phyloP scores from a whole-genome alignment of 805 yeast species.

The Wickerhamomyces pijperi region DNA sequence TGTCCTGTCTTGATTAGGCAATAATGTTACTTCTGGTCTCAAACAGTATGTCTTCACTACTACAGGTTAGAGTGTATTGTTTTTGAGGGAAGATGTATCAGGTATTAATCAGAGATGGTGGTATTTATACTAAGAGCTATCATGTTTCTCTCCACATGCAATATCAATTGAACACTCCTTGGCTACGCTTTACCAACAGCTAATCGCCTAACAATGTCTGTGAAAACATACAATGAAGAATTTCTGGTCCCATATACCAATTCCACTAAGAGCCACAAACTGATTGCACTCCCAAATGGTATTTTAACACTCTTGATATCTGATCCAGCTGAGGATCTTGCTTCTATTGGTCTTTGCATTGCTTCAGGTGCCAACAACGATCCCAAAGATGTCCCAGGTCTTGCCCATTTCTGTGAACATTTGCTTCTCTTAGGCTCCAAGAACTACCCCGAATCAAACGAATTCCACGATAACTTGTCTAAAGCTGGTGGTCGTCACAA shows the following conservation, averaged over 20 bases:
- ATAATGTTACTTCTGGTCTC: not conserved
- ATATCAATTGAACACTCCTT: too few relatives aligned
- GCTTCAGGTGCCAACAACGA: conserved; percentile 77
- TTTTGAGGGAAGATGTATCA: not conserved
- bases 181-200: too few relatives aligned
- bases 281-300: conserved; percentile 55
- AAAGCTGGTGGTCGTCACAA: conserved; percentile 47
- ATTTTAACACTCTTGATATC: conserved; percentile 58
- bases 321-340: conserved; percentile 55
- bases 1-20: not conserved
- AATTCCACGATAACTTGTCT: conserved; percentile 31
- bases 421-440: conserved; percentile 48
- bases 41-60: not conserved
- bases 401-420: conserved; percentile 89
- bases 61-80: too few relatives aligned
- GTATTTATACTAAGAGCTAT: conserved; percentile 2
- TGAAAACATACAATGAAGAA: conserved; percentile 11
- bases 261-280: conserved; percentile 29
- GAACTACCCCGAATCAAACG: conserved; percentile 35
- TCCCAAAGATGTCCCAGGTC: conserved; percentile 57
- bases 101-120: not conserved
- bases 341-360: conserved; percentile 65
- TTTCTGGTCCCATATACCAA: conserved; percentile 25
- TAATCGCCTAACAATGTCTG: conserved; percentile 1
- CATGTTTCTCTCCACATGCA: too few relatives aligned